phyloP scores from a whole-genome alignment of 2,329 filamentous ascomycete genomes.

The Simplicillium sp. region DNA sequence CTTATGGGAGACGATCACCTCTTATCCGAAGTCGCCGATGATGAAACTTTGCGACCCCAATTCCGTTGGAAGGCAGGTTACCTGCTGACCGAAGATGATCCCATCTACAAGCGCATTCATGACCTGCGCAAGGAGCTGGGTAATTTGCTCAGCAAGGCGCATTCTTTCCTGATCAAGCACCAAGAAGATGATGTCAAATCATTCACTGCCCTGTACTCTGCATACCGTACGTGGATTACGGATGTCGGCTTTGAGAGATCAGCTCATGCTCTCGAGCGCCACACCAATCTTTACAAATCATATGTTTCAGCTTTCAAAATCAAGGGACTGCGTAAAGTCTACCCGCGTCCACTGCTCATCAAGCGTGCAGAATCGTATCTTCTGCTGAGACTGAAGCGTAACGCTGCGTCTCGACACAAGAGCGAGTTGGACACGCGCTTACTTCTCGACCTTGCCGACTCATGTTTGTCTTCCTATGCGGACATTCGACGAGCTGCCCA shows the following conservation, averaged over 20 bases:
- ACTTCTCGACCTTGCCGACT: constrained; percentile 79
- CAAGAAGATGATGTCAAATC: constrained; percentile 95
- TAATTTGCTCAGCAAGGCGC: constrained; percentile 70
- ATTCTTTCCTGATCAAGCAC: constrained; percentile 70
- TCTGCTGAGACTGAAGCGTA: constrained; percentile 86
- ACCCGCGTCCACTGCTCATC: constrained; percentile 84
- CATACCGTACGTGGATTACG: constrained; percentile 93
- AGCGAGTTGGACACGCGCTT: constrained; percentile 83
- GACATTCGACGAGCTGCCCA: constrained; percentile 94
- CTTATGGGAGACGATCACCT: constrained; percentile 33
- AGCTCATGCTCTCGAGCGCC: constrained; percentile 82
- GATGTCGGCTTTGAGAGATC: constrained; percentile 95
- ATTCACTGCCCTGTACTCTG: constrained; percentile 86
- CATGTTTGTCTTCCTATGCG: constrained; percentile 83
- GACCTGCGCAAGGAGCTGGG: constrained; percentile 72
- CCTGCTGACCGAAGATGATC: constrained; percentile 45
- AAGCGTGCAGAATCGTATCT: constrained; percentile 93
- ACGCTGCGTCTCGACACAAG: constrained; percentile 77
- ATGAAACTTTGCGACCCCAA: constrained; percentile 74
- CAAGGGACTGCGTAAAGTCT: constrained; percentile 82
- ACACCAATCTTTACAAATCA: constrained; percentile 73
- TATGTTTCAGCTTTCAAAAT: constrained; percentile 93
- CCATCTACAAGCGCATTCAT: constrained; percentile 69
- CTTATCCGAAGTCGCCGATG: constrained; percentile 58
- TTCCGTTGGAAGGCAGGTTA: constrained; percentile 90